Conservation (phyloP, 768 basidiomycete genomes). For the Brasilioporus rufonigricans region DNA sequence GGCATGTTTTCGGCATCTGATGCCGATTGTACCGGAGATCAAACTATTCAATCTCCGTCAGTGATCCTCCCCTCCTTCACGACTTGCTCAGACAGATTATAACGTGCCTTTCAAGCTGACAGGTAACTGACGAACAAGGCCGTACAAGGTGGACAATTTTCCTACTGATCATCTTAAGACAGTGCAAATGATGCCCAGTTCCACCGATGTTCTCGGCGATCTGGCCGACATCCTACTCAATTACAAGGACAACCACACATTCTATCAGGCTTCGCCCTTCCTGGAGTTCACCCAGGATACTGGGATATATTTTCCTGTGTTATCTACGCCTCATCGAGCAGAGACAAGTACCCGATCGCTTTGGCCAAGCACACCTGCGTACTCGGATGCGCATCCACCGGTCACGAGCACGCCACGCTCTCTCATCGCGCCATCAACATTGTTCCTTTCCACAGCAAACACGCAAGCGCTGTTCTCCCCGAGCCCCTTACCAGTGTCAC, state of each 20-base stretch:
- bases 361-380: not conserved
- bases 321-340: slow-evolving; percentile 16
- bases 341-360: not conserved
- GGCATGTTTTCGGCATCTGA: slow-evolving; percentile 26
- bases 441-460: slow-evolving; percentile 7
- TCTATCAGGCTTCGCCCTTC: slow-evolving; percentile 5
- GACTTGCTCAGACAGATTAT: slow-evolving; percentile 1
- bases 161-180: not conserved
- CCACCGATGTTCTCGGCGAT: slow-evolving; percentile 6
- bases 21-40: slow-evolving; percentile 21
- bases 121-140: slow-evolving; percentile 13
- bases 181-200: slow-evolving; percentile 1
- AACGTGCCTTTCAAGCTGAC: slow-evolving; percentile 4
- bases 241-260: slow-evolving; percentile 5
- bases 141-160: too few species aligned
- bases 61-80: not conserved
- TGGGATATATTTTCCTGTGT: not conserved
- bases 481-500: slow-evolving; percentile 24
- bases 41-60: slow-evolving; percentile 14
- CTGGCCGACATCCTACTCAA: slow-evolving; percentile 4
- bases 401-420: slow-evolving; percentile 8
- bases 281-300: not conserved
- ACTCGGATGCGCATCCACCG: not conserved
- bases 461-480: slow-evolving; percentile 24
- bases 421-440: slow-evolving; percentile 11